A percentile compares a stretch with the other conserved stretches of the same genome.
Evolutionary conservation across 73 alveolate genomes (phyloP).

Genomic region (Durusdinium trenchii): DNA sequence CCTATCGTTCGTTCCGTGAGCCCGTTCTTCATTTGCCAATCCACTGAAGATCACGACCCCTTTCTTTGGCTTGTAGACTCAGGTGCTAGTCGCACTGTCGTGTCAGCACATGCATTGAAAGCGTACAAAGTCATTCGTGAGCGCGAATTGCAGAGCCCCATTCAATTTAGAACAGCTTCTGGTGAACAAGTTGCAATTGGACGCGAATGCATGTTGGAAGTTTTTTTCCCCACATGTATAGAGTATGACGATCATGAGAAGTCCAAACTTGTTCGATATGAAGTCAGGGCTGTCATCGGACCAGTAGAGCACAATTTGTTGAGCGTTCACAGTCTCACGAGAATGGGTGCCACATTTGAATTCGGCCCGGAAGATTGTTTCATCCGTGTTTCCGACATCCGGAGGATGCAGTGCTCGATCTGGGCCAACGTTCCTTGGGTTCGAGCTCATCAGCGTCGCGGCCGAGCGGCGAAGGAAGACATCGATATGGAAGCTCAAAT

Average conservation of each 20-base stretch:
- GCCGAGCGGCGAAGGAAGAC: background rate
- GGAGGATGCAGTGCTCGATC: background rate
- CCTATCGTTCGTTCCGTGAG: too few relatives aligned
- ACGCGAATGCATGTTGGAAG: background rate
- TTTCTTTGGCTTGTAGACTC: too few relatives aligned
- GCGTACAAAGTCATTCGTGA: too few relatives aligned
- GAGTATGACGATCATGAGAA: background rate
- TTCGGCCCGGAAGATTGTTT: background rate
- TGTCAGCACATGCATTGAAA: too few relatives aligned
- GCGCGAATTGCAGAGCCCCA: too few relatives aligned
- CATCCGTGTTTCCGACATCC: background rate
- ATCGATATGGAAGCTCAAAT: background rate
- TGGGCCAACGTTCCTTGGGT: background rate
- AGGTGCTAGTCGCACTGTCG: too few relatives aligned
- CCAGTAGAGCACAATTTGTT: slow-evolving; percentile 5
- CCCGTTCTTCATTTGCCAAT: too few relatives aligned
- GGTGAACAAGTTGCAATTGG: background rate
- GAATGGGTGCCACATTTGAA: background rate
- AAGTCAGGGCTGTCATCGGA: background rate
- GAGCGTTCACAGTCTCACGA: background rate
- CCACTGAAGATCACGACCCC: too few relatives aligned
- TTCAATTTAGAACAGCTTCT: too few relatives aligned
- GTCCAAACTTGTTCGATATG: background rate
- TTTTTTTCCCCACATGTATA: background rate
- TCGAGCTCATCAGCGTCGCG: background rate